Base-by-base conservation (phyloP, 257 asterid genomes). In the Rauvolfia tetraphylla region DNA sequence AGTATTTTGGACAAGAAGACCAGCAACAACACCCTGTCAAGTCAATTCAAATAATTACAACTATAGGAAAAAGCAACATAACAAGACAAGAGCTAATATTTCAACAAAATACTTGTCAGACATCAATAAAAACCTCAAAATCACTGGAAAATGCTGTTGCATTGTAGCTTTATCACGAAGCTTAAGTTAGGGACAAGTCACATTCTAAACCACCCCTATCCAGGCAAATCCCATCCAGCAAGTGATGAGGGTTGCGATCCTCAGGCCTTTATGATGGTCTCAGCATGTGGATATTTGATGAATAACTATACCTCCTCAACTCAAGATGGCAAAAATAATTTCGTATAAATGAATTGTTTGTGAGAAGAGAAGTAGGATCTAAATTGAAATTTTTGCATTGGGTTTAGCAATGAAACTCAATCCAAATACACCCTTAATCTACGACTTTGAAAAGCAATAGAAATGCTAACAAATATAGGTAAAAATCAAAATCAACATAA, bases 1-100 rank as follows among this genome's bases (percentile, higher is more conserved):
- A 23, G 99, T 87, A 84, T 95, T 95, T 81, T 95, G 99, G 78
- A 95, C 97, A 75, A 95, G 94, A 75, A 95, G 92, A 65, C 99
- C 99, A 38, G 99, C 99, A 76, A 95, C 96, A 89, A 95, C 84
- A 75, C 99, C 99, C 99, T 95, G 76, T 78, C 82, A 86, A 78
- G 78, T 63, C 69, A 72, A 82, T 79, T 76, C 61, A 75, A 11
- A 31, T 49, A 41, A 75, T 72, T 72, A 75, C 44, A 83, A 75
- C 13, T 46, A 72, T 41, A 71, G 63, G 51, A 9, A 9, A 46
- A 12, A 49, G 23, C 15, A 51, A 51, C 1, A 11, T 46, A 46
- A 46, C 14, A 46, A 46, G 51, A 46, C 14, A 46, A n/a, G 14
- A 46, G 51, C 51, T 1, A 46, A 46, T 46, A 46, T 46, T 13